Conservation (phyloP, 2,329 filamentous ascomycete genomes). For the Ophiostoma sp. region DNA sequence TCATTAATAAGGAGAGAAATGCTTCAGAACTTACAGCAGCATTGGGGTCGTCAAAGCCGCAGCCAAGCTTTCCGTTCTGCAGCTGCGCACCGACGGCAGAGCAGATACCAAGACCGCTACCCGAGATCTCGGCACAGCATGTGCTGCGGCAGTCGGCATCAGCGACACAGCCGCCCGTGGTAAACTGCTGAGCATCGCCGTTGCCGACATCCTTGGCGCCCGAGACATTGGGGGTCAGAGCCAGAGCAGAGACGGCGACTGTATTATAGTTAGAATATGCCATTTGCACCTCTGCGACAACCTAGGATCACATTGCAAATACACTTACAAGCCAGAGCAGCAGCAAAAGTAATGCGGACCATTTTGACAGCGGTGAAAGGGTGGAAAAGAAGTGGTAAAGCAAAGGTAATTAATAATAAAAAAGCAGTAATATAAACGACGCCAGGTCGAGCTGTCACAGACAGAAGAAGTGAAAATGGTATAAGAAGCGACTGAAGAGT, state of each 20-base stretch:
- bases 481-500: slow-evolving; percentile 10
- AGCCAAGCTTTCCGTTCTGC: slow-evolving; percentile 36
- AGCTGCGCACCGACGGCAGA: slow-evolving; percentile 33
- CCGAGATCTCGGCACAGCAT: slow-evolving; percentile 31
- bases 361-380: slow-evolving; percentile 29
- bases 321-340: slow-evolving; percentile 31
- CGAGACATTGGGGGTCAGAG: slow-evolving; percentile 32
- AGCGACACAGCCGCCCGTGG: slow-evolving; percentile 35
- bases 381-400: background rate
- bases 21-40: slow-evolving; percentile 20
- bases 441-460: slow-evolving; percentile 25
- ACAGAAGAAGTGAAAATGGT: slow-evolving; percentile 18
- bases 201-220: slow-evolving; percentile 33
- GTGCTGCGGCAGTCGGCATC: slow-evolving; percentile 32
- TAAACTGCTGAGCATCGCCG: slow-evolving; percentile 33
- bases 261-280: slow-evolving; percentile 5
- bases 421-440: slow-evolving; percentile 23
- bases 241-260: slow-evolving; percentile 31
- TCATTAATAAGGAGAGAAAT: background rate
- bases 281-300: too few species aligned
- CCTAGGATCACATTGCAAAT: background rate
- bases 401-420: background rate
- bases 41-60: slow-evolving; percentile 35
- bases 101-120: slow-evolving; percentile 32
- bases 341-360: slow-evolving; percentile 32